These are phyloP conservation scores for Penicillium herquei DNA, from an alignment of 495 filamentous ascomycete genomes.

Conservation along the genomic window DNA sequence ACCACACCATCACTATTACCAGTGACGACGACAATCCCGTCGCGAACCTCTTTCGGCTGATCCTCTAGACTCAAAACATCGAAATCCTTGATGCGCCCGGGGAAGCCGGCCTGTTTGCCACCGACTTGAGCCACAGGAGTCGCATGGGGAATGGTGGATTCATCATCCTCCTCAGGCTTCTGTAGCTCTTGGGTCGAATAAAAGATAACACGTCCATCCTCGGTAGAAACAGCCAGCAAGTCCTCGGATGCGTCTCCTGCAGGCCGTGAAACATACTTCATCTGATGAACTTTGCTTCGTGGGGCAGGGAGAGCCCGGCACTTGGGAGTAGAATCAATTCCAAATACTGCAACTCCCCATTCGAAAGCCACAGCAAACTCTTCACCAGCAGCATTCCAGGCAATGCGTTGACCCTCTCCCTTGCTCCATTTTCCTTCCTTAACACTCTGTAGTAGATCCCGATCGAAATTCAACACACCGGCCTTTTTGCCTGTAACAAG, in stretches of 20 bases:
- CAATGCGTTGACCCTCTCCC: constrained; percentile 81
- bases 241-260: constrained; percentile 40
- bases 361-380: constrained; percentile 91
- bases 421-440: constrained; percentile 73
- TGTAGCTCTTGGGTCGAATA: constrained; percentile 61
- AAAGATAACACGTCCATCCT: constrained; percentile 87
- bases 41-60: constrained; percentile 29
- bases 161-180: constrained; percentile 26
- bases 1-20: constrained; percentile 81
- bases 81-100: constrained; percentile 86
- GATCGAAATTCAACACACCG: constrained; percentile 80
- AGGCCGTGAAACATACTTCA: constrained; percentile 63
- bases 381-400: constrained; percentile 72
- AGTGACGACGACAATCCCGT: constrained; percentile 61
- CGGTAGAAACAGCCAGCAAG: constrained; percentile 79
- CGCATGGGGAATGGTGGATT: constrained; percentile 46
- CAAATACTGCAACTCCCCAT: constrained; percentile 78
- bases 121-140: constrained; percentile 74
- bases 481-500: constrained; percentile 94
- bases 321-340: constrained; percentile 78
- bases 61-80: constrained; percentile 51
- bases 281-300: constrained; percentile 76
- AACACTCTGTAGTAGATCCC: constrained; percentile 62
- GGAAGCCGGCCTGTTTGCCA: constrained; percentile 63
- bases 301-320: constrained; percentile 66